Conservation (phyloP, 441 rosid species). For the Lepidium campestre region DNA sequence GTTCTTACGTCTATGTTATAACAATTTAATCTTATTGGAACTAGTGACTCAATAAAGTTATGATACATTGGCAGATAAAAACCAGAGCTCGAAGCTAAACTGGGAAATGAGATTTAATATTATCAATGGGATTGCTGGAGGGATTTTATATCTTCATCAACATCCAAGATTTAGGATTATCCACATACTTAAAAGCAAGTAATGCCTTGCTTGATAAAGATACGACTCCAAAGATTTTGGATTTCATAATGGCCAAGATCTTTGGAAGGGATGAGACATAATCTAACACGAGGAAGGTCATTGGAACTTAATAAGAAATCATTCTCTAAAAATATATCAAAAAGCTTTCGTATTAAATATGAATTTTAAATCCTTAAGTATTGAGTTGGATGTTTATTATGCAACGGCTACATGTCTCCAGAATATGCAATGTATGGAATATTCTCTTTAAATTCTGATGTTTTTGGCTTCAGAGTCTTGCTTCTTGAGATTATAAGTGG, state of each 20-base stretch:
- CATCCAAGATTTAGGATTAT: conserved; percentile 75
- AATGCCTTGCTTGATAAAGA: conserved; percentile 57
- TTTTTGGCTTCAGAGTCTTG: conserved; percentile 69
- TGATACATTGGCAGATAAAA: conserved; percentile 34
- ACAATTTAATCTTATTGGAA: neutral
- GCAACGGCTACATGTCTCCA: conserved; percentile 80
- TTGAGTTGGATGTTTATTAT: neutral
- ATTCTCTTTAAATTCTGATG: conserved; percentile 67
- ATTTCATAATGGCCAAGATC: conserved; percentile 77
- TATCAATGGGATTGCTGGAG: conserved; percentile 59
- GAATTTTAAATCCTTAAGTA: too few species aligned
- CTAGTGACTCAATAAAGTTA: neutral
- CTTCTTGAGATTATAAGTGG: conserved; percentile 67
- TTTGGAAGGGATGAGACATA: conserved; percentile 61
- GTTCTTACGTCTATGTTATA: neutral
- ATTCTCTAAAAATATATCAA: neutral
- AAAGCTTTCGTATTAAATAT: neutral
- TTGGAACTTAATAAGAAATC: conserved; percentile 67
- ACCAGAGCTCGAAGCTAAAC: conserved; percentile 28
- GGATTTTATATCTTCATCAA: conserved; percentile 67
- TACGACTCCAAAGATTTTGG: conserved; percentile 65
- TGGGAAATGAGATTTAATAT: conserved; percentile 57
- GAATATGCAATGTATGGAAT: conserved; percentile 77
- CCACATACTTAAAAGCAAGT: conserved; percentile 75
- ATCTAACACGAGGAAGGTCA: conserved; percentile 52